Evolutionary conservation across 768 basidiomycete genomes (phyloP).

Genomic region (Boletus tylopilopsis): DNA sequence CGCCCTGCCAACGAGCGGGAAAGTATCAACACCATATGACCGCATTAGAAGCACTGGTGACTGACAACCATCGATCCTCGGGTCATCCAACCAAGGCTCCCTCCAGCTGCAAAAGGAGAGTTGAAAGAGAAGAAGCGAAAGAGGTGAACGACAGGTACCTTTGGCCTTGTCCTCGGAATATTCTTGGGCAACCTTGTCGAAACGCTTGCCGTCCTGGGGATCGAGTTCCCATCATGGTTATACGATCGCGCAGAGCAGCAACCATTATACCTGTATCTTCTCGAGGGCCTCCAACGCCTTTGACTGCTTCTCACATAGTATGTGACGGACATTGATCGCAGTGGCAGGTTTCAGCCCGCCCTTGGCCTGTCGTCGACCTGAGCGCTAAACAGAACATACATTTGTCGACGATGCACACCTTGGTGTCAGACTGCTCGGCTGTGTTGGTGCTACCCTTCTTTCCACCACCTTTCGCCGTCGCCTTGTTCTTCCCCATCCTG

Average conservation of each 20-base stretch:
- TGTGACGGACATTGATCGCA: slow-evolving; percentile 82
- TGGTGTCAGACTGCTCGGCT: slow-evolving; percentile 19
- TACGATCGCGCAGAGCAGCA: background rate
- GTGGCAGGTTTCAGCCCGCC: slow-evolving; percentile 71
- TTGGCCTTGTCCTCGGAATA: slow-evolving; percentile 92
- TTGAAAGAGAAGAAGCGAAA: slow-evolving; percentile 2
- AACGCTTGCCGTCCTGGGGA: slow-evolving; percentile 67
- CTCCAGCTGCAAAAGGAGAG: slow-evolving; percentile 54
- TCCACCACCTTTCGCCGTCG: slow-evolving; percentile 16
- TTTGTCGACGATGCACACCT: slow-evolving; percentile 17
- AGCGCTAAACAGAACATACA: background rate
- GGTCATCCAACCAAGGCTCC: slow-evolving; percentile 83
- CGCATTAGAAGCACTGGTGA: slow-evolving; percentile 1
- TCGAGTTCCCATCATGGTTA: background rate
- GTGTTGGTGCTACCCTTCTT: slow-evolving; percentile 15
- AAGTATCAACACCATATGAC: slow-evolving; percentile 1
- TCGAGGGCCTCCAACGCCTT: slow-evolving; percentile 73
- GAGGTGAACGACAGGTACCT: slow-evolving; percentile 37
- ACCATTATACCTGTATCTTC: slow-evolving; percentile 62
- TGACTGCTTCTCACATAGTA: slow-evolving; percentile 85
- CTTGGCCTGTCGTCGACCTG: slow-evolving; percentile 39
- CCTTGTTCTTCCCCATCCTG: slow-evolving; percentile 30
- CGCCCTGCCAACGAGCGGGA: slow-evolving; percentile 34
- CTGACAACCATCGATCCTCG: slow-evolving; percentile 81
- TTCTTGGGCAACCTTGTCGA: slow-evolving; percentile 87